phyloP scores from a whole-genome alignment of 768 basidiomycete genomes.

The Lentinula sp. region DNA sequence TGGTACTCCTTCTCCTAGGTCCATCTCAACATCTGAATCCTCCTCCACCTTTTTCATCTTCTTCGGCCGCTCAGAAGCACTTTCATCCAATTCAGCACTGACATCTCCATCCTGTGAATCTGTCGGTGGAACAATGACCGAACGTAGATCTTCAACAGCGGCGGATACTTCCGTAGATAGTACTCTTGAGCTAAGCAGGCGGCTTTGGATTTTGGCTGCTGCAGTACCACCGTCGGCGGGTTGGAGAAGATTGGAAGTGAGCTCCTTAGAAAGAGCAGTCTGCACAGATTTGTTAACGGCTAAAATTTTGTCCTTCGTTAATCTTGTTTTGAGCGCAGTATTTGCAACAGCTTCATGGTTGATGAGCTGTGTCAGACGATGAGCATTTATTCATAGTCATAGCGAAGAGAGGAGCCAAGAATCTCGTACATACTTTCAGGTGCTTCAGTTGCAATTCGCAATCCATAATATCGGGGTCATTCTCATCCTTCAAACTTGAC shows the following conservation, averaged over 20 bases:
- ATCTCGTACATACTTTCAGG: slow-evolving; percentile 50
- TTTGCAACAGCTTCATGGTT: slow-evolving; percentile 53
- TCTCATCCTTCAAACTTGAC: slow-evolving; percentile 31
- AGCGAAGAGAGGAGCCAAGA: neutral
- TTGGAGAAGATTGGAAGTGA: slow-evolving; percentile 27
- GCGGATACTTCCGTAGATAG: slow-evolving; percentile 52
- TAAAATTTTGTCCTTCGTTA: slow-evolving; percentile 66
- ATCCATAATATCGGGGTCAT: slow-evolving; percentile 33
- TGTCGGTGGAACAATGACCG: slow-evolving; percentile 27
- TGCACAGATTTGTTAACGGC: slow-evolving; percentile 41
- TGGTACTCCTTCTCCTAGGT: slow-evolving; percentile 14
- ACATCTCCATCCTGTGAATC: slow-evolving; percentile 2
- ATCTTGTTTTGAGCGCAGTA: slow-evolving; percentile 63
- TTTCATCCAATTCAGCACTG: slow-evolving; percentile 13
- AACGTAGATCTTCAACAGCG: slow-evolving; percentile 45
- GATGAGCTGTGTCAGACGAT: slow-evolving; percentile 35
- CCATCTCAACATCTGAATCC: slow-evolving; percentile 12
- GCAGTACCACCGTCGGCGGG: slow-evolving; percentile 34
- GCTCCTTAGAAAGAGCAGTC: slow-evolving; percentile 37
- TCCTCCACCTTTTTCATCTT: slow-evolving; percentile 15
- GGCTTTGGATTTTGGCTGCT: slow-evolving; percentile 57
- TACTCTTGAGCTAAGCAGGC: slow-evolving; percentile 72
- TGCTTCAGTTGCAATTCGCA: slow-evolving; percentile 54
- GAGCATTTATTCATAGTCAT: neutral
- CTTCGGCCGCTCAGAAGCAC: slow-evolving; percentile 13